Percentiles rank a stretch among this genome's conserved stretches.
Conservation (phyloP, 2,329 filamentous ascomycete genomes). For the Clathrospora elynae region DNA sequence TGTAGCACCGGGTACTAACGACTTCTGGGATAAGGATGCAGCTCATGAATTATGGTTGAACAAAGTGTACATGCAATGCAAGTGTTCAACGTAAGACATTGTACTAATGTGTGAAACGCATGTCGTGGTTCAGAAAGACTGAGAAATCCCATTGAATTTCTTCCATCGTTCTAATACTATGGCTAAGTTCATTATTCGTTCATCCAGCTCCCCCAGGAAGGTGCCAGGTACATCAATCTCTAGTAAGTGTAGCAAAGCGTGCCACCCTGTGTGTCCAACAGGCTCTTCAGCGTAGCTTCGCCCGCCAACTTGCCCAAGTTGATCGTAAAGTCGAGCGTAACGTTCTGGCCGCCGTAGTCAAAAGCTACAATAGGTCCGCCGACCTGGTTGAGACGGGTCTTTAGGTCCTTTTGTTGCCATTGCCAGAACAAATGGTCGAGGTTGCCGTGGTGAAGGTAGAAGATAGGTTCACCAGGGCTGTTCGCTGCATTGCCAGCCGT, state of each 20-base stretch:
- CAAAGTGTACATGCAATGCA: too few relatives aligned
- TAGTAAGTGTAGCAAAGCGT: conserved; percentile 33
- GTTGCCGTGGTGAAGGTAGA: conserved; percentile 49
- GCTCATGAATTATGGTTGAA: too few relatives aligned
- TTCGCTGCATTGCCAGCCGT: conserved; percentile 42
- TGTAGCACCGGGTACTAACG: too few relatives aligned
- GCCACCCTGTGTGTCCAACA: conserved; percentile 34
- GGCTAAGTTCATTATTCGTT: too few relatives aligned
- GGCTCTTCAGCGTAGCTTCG: conserved; percentile 32
- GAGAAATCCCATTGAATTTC: too few relatives aligned
- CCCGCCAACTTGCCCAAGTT: conserved; percentile 38
- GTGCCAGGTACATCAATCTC: too few relatives aligned
- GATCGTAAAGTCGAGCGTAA: conserved; percentile 44
- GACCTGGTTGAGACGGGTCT: conserved; percentile 40
- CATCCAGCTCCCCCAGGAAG: too few relatives aligned
- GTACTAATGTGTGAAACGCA: too few relatives aligned
- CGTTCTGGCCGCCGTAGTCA: conserved; percentile 31
- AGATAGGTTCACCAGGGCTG: conserved; percentile 45
- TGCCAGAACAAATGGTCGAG: conserved; percentile 45
- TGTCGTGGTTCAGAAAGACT: too few relatives aligned
- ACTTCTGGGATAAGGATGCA: too few relatives aligned
- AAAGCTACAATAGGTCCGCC: conserved; percentile 41
- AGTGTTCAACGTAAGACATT: too few relatives aligned
- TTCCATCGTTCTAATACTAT: too few relatives aligned
- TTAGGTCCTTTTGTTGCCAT: conserved; percentile 38